These are phyloP conservation scores for Rhododendron kiyosumense DNA, from an alignment of 148 eudicot species.

Conservation along the genomic window DNA sequence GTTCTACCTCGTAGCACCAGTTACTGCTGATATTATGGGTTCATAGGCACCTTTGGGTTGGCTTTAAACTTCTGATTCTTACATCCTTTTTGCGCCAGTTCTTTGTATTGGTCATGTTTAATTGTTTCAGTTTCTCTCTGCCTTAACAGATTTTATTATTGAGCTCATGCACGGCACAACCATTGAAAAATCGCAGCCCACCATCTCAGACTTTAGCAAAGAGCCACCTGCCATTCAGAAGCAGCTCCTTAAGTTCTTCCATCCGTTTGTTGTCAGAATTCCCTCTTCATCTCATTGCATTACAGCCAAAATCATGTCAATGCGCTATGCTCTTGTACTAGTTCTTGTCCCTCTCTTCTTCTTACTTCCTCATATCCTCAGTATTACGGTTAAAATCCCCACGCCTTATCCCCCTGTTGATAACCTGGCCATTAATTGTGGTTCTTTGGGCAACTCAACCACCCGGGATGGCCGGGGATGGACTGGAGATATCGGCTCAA, in stretches of 20 bases:
- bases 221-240: not conserved
- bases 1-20: too few species aligned
- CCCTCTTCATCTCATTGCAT: not conserved
- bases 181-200: not conserved
- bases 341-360: not conserved
- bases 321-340: not conserved
- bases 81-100: not conserved
- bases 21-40: too few species aligned
- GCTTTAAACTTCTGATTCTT: not conserved
- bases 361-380: not conserved
- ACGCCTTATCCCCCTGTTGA: not conserved
- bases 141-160: not conserved
- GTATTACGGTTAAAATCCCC: not conserved
- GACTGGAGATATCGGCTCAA: not conserved
- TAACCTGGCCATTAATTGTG: not conserved
- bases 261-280: not conserved
- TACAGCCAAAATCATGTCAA: not conserved
- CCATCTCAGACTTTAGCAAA: not conserved
- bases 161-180: not conserved
- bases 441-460: not conserved
- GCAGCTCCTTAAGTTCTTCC: not conserved
- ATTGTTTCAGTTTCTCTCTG: too few species aligned
- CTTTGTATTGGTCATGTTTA: too few species aligned
- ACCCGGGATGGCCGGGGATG: not conserved
- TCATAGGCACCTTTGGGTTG: too few species aligned